phyloP scores from a whole-genome alignment of 163 green algal genomes.

The Chlorella variabilis region DNA sequence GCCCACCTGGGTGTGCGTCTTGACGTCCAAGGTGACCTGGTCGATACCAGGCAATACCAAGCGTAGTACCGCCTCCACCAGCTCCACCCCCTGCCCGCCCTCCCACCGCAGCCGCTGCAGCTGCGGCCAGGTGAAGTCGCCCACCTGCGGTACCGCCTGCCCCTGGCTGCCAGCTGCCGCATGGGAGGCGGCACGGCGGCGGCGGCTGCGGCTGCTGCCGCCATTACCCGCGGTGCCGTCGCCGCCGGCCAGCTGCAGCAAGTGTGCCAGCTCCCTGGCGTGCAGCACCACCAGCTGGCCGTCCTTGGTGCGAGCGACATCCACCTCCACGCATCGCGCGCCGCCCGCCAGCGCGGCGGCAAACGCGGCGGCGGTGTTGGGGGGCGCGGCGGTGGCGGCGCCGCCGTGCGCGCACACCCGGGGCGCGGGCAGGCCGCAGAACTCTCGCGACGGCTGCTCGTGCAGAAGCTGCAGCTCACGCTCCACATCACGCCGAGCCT shows the following conservation, averaged over 20 bases:
- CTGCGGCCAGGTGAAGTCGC: conserved; percentile 51
- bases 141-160: conserved; percentile 38
- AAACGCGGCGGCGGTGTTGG: conserved; percentile 67
- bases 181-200: not conserved
- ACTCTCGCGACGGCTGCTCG: conserved; percentile 2
- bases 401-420: conserved; percentile 73
- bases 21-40: conserved; percentile 65
- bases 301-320: conserved; percentile 64
- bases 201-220: not conserved
- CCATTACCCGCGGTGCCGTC: no score
- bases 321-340: conserved; percentile 68
- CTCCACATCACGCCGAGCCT: not conserved
- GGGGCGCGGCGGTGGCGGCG: conserved; percentile 46
- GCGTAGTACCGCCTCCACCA: conserved; percentile 50
- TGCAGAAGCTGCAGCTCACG: conserved; percentile 17
- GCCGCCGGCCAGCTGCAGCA: conserved; percentile 47
- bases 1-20: conserved; percentile 50
- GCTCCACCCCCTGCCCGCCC: conserved; percentile 44
- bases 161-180: no score
- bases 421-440: conserved; percentile 37
- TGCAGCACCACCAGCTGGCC: conserved; percentile 66
- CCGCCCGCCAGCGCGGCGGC: conserved; percentile 47
- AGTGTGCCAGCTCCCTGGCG: conserved; percentile 51
- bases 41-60: conserved; percentile 35
- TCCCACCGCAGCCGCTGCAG: conserved; percentile 51